Percentiles rank a stretch among this genome's conserved stretches.
phyloP scores from a whole-genome alignment of 805 yeast genomes.

The Kodamaea laetipori region DNA sequence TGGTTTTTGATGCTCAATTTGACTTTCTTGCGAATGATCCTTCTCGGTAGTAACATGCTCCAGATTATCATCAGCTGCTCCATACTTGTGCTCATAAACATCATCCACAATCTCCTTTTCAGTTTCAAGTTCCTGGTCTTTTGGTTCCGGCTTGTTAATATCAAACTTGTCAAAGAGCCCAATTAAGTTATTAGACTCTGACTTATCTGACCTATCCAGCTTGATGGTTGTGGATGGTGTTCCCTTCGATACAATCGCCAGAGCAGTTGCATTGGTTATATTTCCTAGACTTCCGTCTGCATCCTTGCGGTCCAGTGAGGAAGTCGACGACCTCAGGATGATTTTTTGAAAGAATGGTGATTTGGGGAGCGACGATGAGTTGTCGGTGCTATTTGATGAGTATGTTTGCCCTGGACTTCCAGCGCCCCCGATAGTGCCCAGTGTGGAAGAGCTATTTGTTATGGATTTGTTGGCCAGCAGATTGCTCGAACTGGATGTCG shows the following conservation, averaged over 20 bases:
- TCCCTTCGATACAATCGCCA: constrained; percentile 24
- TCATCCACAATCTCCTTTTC: constrained; percentile 15
- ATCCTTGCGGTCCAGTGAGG: constrained; percentile 3
- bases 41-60: constrained; percentile 6
- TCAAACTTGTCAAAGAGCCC: constrained; percentile 41
- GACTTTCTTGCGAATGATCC: constrained; percentile 2
- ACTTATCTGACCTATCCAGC: constrained; percentile 8
- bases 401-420: not conserved
- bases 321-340: constrained; percentile 13
- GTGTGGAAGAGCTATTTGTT: not conserved
- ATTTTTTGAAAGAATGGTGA: constrained; percentile 24
- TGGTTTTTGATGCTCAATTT: not conserved
- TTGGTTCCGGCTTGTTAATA: constrained; percentile 16
- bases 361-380: constrained; percentile 11
- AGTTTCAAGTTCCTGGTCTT: constrained; percentile 4
- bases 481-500: constrained; percentile 11
- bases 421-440: not conserved
- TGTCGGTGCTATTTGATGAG: constrained; percentile 8
- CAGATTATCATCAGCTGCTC: constrained; percentile 7
- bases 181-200: constrained; percentile 27
- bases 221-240: constrained; percentile 9
- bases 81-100: constrained; percentile 12
- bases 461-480: not conserved
- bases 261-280: constrained; percentile 21
- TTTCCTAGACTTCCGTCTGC: not conserved